Evolutionary conservation across 495 filamentous ascomycete genomes (phyloP).

Genomic region (Penicillium canariense): DNA sequence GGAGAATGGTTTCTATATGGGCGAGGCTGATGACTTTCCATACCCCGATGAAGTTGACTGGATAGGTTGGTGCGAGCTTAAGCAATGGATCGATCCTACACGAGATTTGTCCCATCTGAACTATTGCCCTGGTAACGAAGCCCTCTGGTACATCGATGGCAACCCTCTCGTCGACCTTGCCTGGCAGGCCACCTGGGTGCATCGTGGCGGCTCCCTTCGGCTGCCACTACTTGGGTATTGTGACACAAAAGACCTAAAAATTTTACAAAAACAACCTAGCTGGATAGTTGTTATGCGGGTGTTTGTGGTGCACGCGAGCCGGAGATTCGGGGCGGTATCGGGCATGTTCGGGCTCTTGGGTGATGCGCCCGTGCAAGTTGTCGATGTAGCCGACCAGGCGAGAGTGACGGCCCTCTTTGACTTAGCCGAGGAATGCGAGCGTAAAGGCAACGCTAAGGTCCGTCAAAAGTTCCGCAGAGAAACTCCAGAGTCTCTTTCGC

Average conservation of each 20-base stretch:
- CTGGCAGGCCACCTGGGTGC: background rate
- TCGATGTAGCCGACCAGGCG: background rate
- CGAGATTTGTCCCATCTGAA: background rate
- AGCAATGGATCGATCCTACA: background rate
- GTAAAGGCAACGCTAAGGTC: background rate
- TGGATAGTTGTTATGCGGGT: too few relatives aligned
- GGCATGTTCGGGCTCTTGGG: too few relatives aligned
- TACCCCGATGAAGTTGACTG: background rate
- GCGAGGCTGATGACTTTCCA: background rate
- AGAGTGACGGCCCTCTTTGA: background rate
- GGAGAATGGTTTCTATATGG: background rate
- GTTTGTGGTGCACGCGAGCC: too few relatives aligned
- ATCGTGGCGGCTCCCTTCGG: background rate
- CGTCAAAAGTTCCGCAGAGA: background rate
- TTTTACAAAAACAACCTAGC: background rate
- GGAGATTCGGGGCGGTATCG: background rate
- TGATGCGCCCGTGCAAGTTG: background rate
- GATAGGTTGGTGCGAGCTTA: background rate
- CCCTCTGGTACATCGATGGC: background rate
- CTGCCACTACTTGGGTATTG: background rate
- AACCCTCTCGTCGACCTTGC: background rate
- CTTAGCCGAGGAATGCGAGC: background rate
- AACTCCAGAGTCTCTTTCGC: background rate
- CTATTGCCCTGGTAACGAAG: background rate
- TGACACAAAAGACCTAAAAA: background rate